Base-by-base conservation (phyloP, 495 filamentous ascomycete genomes). In the Hypoxylon crocopeplum region DNA sequence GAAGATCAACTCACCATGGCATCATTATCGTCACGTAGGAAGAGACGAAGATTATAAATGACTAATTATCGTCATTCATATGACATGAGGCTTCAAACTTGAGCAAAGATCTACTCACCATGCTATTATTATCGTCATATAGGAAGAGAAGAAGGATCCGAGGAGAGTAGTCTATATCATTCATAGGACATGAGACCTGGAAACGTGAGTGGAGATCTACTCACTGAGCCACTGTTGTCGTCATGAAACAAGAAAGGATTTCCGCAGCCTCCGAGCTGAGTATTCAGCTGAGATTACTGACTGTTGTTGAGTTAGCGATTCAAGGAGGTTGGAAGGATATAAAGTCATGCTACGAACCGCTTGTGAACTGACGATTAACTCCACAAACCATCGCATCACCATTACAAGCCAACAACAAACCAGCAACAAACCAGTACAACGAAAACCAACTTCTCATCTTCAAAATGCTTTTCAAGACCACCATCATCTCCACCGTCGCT, bases 401-500 rank as follows among this genome's bases (percentile, higher is more conserved):
- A n/a, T 19, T 38, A 8, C 13, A 13, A 34, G n/a, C 32, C 3
- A 27, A 27, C 24, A 27, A 8, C 24, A 27, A 27, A 27, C 24
- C n/a, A n/a, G 8, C 8, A 3, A 27, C 24, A 27, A 34, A n/a
- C 5, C 32, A 6, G 12, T 34, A 34, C 12, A 34, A 34, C 5
- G 12, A n/a, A 34, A 34, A 34, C 5, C 34, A 38, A 16, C 34
- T 19, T 13, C 5, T 19, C 13, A 11, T 13, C 15, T 19, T 29
- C 48, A 50, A 39, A 8, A 50, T 39, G 34, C 21, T 19, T 0
- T 30, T 39, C 48, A 30, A 39, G 20, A 20, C 45, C 29, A 49
- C 33, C 34, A 11, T 50, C 21, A n/a, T 50, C 48, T 50, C 36
- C 12, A 7, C 21, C 15, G 11, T 30, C 13, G 48, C 33, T 7